Evolutionary conservation across 2,329 filamentous ascomycete genomes (phyloP).

Genomic region (Talaromyces islandicus): DNA sequence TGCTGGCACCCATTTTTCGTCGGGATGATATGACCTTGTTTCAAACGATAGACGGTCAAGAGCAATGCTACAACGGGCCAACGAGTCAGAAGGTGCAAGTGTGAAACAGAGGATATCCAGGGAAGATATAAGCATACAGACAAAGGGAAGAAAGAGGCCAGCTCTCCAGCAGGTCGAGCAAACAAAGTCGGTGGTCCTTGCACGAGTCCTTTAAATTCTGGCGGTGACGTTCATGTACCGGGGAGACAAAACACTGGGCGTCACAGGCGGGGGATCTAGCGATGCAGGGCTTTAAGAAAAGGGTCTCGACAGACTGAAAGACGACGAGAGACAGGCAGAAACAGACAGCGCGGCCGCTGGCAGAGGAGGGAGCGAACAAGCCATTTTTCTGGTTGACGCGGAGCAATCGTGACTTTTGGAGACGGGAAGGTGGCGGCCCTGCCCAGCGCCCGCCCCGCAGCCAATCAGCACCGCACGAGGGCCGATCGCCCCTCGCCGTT

Average conservation of each 20-base stretch:
- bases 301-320: not conserved
- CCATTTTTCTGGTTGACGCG: not conserved
- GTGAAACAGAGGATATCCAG: not conserved
- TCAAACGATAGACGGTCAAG: not conserved
- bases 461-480: constrained; percentile 8
- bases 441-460: not conserved
- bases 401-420: not conserved
- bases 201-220: not conserved
- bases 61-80: not conserved
- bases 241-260: not conserved
- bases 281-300: not conserved
- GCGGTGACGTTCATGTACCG: not conserved
- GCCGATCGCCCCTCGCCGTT: not conserved
- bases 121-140: not conserved
- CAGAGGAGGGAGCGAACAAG: not conserved
- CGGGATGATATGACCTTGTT: not conserved
- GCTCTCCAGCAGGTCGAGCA: not conserved
- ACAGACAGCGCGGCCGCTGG: not conserved
- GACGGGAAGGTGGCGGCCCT: not conserved
- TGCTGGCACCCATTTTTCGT: constrained; percentile 1
- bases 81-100: not conserved
- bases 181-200: not conserved
- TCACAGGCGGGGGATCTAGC: not conserved
- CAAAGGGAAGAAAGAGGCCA: not conserved
- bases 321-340: not conserved